phyloP scores from a whole-genome alignment of 768 basidiomycete species.

The Rossbeevera mucosa region DNA sequence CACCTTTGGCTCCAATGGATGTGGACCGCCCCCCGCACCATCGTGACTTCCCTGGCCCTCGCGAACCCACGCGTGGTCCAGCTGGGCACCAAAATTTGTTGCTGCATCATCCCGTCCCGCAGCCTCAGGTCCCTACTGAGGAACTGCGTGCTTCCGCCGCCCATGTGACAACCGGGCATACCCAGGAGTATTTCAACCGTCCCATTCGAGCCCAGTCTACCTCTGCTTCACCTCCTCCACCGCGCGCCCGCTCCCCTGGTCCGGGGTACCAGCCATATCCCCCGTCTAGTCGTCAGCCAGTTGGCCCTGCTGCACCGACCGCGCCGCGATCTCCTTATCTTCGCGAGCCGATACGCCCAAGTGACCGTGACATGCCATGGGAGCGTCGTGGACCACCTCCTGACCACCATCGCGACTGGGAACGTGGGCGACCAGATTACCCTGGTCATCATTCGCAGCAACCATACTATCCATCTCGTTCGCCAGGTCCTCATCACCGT shows the following conservation, averaged over 20 bases:
- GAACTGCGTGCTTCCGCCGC: constrained; percentile 42
- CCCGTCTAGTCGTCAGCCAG: constrained; percentile 41
- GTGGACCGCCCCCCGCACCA: constrained; percentile 54
- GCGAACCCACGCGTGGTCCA: constrained; percentile 50
- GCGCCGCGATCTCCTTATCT: constrained; percentile 59
- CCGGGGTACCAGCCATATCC: constrained; percentile 47
- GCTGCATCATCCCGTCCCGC: constrained; percentile 66
- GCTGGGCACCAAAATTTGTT: constrained; percentile 52
- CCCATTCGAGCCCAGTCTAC: constrained; percentile 50
- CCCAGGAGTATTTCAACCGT: constrained; percentile 54
- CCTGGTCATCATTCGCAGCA: constrained; percentile 28
- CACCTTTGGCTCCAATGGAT: constrained; percentile 75
- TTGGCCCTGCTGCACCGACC: constrained; percentile 50
- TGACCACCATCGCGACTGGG: constrained; percentile 52
- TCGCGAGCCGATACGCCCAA: constrained; percentile 44
- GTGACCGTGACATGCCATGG: constrained; percentile 56
- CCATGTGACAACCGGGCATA: constrained; percentile 39
- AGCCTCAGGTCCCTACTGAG: constrained; percentile 50
- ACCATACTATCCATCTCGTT: constrained; percentile 32
- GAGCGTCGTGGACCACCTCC: constrained; percentile 50
- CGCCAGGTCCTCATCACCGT: constrained; percentile 37
- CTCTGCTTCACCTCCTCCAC: constrained; percentile 55
- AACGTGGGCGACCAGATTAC: constrained; percentile 40
- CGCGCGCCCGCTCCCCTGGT: constrained; percentile 48
- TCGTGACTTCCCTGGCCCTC: constrained; percentile 52